Conservation (phyloP, 2,329 filamentous ascomycete genomes). For the Lachnellula occidentalis region DNA sequence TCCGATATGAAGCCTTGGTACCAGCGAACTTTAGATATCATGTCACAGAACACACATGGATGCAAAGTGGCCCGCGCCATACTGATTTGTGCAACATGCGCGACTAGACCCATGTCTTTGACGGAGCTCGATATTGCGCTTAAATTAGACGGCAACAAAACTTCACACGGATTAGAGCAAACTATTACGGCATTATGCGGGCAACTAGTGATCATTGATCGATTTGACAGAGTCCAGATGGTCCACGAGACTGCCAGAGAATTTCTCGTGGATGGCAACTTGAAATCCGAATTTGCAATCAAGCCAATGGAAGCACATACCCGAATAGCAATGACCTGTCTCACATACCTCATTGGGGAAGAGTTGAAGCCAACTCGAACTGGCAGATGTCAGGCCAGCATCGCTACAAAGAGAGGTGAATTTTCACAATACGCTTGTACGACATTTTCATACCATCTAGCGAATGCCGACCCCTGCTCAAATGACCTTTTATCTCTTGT, state of each 20-base stretch:
- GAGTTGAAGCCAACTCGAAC: slow-evolving; percentile 18
- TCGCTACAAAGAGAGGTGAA: background rate
- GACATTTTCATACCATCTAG: slow-evolving; percentile 28
- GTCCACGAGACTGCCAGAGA: slow-evolving; percentile 35
- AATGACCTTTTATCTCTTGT: slow-evolving; percentile 21
- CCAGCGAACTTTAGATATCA: slow-evolving; percentile 4
- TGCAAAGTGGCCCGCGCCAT: slow-evolving; percentile 28
- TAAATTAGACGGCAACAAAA: slow-evolving; percentile 25
- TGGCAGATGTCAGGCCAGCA: background rate
- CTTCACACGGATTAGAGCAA: slow-evolving; percentile 17
- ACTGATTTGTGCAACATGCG: slow-evolving; percentile 27
- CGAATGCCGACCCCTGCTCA: slow-evolving; percentile 7
- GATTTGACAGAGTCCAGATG: slow-evolving; percentile 18
- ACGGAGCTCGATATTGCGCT: slow-evolving; percentile 28
- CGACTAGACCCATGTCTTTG: slow-evolving; percentile 20
- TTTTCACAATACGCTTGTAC: slow-evolving; percentile 25
- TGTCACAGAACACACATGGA: slow-evolving; percentile 15
- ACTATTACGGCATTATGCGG: slow-evolving; percentile 29
- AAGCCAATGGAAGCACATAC: slow-evolving; percentile 19
- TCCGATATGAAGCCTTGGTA: slow-evolving; percentile 34
- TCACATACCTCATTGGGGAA: slow-evolving; percentile 21
- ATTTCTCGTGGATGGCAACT: slow-evolving; percentile 6
- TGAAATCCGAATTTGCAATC: slow-evolving; percentile 20
- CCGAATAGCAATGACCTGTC: slow-evolving; percentile 24
- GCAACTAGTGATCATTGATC: slow-evolving; percentile 28